Conservation (phyloP, 129 eudicot species). For the Escallonia rubra region DNA sequence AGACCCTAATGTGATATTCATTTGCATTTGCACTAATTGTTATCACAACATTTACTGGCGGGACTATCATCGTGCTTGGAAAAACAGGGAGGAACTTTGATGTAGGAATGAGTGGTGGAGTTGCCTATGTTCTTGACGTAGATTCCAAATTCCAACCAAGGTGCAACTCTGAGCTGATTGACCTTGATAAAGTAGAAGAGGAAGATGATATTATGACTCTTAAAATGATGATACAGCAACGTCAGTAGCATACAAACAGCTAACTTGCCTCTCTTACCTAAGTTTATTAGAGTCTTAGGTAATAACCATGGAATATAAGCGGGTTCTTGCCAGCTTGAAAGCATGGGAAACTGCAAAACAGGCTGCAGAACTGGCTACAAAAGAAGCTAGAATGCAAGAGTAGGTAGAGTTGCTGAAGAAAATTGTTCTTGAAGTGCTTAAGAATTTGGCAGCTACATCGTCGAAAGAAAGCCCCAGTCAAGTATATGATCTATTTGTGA, state of each 20-base stretch:
- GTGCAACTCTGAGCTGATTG: slow-evolving; percentile 88
- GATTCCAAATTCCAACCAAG: slow-evolving; percentile 63
- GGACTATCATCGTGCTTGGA: slow-evolving; percentile 78
- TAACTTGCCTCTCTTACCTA: slow-evolving; percentile 77
- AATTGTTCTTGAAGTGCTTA: too few species aligned
- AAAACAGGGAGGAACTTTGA: slow-evolving; percentile 98
- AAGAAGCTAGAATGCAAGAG: slow-evolving; percentile 65
- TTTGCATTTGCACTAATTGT: too few species aligned
- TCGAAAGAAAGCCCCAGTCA: too few species aligned
- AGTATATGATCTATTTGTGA: too few species aligned
- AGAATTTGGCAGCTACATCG: too few species aligned
- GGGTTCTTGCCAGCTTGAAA: slow-evolving; percentile 62
- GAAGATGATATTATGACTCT: slow-evolving; percentile 83
- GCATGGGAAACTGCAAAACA: slow-evolving; percentile 37
- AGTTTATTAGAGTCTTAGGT: slow-evolving; percentile 81
- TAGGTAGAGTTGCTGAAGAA: slow-evolving; percentile 65
- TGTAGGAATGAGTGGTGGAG: slow-evolving; percentile 99
- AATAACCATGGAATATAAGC: slow-evolving; percentile 71
- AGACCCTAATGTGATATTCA: too few species aligned
- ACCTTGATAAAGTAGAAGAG: slow-evolving; percentile 86
- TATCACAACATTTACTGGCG: slow-evolving; percentile 46
- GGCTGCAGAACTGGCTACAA: slow-evolving; percentile 52
- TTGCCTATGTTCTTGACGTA: slow-evolving; percentile 86
- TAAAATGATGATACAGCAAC: slow-evolving; percentile 96
- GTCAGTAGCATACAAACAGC: slow-evolving; percentile 84